Percentiles rank a stretch among this genome's conserved stretches.
phyloP scores from a whole-genome alignment of 2,329 filamentous ascomycete species.

The Colletotrichum endophyticum region DNA sequence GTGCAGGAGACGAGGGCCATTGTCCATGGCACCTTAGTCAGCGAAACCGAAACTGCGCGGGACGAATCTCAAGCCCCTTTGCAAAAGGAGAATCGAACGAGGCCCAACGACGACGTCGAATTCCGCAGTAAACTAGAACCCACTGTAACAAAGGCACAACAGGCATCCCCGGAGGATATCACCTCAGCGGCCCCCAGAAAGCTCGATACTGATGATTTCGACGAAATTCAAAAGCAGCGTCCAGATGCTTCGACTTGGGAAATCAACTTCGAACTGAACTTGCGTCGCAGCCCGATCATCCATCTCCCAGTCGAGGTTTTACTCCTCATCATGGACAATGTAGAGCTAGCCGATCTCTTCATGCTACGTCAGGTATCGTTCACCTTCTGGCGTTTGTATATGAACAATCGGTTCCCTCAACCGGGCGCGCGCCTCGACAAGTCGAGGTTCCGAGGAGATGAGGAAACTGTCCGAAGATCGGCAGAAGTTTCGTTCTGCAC shows the following conservation, averaged over 20 bases:
- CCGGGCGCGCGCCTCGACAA: not conserved
- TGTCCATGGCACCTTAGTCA: not conserved
- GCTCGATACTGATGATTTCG: not conserved
- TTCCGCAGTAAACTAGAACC: not conserved
- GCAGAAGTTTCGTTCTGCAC: not conserved
- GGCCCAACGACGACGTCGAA: not conserved
- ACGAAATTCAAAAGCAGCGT: not conserved
- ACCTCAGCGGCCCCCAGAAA: accelerated
- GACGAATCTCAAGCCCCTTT: not conserved
- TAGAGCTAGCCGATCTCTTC: not conserved
- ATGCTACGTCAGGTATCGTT: not conserved
- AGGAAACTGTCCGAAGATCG: not conserved
- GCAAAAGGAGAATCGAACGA: not conserved
- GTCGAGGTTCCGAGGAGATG: not conserved
- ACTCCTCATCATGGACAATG: not conserved
- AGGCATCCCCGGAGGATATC: accelerated
- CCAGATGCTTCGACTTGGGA: not conserved
- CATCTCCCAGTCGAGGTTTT: not conserved
- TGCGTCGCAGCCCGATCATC: not conserved
- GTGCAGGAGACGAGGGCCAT: not conserved
- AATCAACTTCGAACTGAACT: not conserved
- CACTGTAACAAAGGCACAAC: not conserved
- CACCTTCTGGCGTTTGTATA: not conserved
- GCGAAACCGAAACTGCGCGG: not conserved
- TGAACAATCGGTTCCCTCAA: not conserved